A percentile compares a stretch with the other conserved stretches of the same genome.
These are phyloP conservation scores for Colletotrichum tanaceti DNA, from an alignment of 2,329 filamentous ascomycete species.

Conservation along the genomic window DNA sequence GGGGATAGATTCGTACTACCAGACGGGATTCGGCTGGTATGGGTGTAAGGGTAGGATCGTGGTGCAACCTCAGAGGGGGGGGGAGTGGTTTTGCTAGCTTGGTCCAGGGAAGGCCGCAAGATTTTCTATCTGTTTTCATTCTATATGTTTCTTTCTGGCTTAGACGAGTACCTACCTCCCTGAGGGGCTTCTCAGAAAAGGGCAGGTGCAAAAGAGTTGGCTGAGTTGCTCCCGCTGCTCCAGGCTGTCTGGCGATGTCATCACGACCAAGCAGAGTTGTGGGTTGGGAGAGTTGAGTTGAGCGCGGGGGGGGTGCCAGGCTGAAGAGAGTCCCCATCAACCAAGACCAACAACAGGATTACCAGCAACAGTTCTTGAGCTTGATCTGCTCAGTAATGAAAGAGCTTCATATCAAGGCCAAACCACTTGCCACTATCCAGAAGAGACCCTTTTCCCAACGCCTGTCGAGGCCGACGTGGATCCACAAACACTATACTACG, in stretches of 20 bases:
- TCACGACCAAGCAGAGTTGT: not conserved
- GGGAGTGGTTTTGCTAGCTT: not conserved
- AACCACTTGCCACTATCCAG: not conserved
- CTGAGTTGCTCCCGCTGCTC: not conserved
- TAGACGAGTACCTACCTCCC: too few relatives aligned
- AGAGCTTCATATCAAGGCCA: not conserved
- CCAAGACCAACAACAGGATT: not conserved
- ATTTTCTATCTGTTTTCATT: not conserved
- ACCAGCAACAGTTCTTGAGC: not conserved
- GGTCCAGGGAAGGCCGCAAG: not conserved
- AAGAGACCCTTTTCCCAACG: not conserved
- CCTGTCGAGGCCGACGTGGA: too few relatives aligned
- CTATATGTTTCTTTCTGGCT: not conserved
- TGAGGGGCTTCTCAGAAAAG: not conserved
- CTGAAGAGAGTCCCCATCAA: not conserved
- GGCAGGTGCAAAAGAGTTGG: not conserved
- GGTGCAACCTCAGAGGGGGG: conserved; percentile 5
- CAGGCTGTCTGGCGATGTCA: not conserved
- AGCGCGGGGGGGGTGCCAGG: too few relatives aligned
- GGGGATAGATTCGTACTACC: too few relatives aligned
- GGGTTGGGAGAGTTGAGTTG: not conserved
- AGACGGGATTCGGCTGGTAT: not conserved
- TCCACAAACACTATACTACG: not conserved
- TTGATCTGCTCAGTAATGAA: not conserved
- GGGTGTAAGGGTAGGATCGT: conserved; percentile 1